These are phyloP conservation scores for Chaetomium sp. DNA, from an alignment of 2,329 filamentous ascomycete genomes.

Conservation along the genomic window DNA sequence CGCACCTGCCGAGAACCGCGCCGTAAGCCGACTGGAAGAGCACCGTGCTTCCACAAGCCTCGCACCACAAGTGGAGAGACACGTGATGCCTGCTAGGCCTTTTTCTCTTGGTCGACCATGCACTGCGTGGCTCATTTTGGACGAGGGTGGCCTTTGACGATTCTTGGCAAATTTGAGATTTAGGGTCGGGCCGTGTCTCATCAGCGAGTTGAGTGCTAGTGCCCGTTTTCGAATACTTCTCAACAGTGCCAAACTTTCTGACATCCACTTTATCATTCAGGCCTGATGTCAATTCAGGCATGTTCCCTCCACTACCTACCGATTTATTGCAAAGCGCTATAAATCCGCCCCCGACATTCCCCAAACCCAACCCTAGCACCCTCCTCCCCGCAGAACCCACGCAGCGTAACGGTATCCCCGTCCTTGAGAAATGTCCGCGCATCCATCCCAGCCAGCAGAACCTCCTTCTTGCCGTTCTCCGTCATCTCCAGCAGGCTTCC, in stretches of 20 bases:
- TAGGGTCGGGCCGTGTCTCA: too few species aligned
- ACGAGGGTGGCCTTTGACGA: neutral
- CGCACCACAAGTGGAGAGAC: constrained; percentile 9
- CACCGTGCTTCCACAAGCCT: neutral
- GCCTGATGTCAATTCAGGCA: too few species aligned
- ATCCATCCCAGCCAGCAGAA: constrained; percentile 46
- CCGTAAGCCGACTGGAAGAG: neutral
- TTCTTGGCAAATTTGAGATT: constrained; percentile 1
- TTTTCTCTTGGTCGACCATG: neutral
- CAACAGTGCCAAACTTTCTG: neutral
- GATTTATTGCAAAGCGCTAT: constrained; percentile 19
- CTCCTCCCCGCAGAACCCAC: constrained; percentile 42
- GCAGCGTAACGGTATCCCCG: constrained; percentile 48
- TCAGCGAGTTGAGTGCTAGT: too few species aligned
- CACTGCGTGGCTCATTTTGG: too few species aligned
- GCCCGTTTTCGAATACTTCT: too few species aligned
- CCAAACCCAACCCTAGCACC: constrained; percentile 49
- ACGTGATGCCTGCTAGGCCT: constrained; percentile 18
- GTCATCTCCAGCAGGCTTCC: constrained; percentile 52
- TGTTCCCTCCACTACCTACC: neutral
- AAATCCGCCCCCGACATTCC: constrained; percentile 40
- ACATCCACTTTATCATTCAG: neutral
- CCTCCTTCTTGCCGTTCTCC: constrained; percentile 48
- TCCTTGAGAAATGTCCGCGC: constrained; percentile 49
- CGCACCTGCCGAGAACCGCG: constrained; percentile 8